Evolutionary conservation across 164 flowering plant genomes (phyloP), one percentile per base, ranked within the genome.

Genomic region (Magnolia sinica): DNA sequence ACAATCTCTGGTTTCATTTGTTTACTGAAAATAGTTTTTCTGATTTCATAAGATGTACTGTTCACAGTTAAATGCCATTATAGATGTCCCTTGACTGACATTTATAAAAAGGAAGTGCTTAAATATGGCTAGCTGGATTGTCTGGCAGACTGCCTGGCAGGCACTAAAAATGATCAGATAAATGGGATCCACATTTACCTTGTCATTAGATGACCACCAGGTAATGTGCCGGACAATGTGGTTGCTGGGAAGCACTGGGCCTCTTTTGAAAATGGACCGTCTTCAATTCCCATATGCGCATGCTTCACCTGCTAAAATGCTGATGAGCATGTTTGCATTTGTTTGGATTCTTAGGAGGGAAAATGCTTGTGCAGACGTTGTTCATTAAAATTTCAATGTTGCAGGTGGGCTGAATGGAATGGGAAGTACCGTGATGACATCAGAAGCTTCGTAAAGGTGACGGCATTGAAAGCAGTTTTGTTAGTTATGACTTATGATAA

Each of bases 381-480:
- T n/a, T 65, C 2, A 50, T 55, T 37, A 7, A 73, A 64, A 76
- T 69, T 22, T 64, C 52, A 18, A 18, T 31, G n/a, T 67, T 87
- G 79, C 86, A 94, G 99, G 87, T 96, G 99, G 99, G 98, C 97
- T 71, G 99, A 96, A 82, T 96, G 98, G 99, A 96, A 96, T 84
- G 99, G 98, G 31, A 94, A 79, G 81, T 96, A 96, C 78, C 98
- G 98, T 73, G 99, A 96, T 87, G 98, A 96, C 81, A 52, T 94
- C 31, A 86, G 99, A 78, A 89, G 86, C 81, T 96, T 89, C 86
- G 87, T 96, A 66, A 94, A 94, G 96, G 99, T 94, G 72, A 82
- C 50, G 23, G 14, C 61, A 55, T 11, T 16, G 18, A 55, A 55
- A 55, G 16, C 18, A 16, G 18, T 11, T 55, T 3, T 55, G 13